phyloP scores from a whole-genome alignment of 2,329 filamentous ascomycete species.

The Alternaria triticina region DNA sequence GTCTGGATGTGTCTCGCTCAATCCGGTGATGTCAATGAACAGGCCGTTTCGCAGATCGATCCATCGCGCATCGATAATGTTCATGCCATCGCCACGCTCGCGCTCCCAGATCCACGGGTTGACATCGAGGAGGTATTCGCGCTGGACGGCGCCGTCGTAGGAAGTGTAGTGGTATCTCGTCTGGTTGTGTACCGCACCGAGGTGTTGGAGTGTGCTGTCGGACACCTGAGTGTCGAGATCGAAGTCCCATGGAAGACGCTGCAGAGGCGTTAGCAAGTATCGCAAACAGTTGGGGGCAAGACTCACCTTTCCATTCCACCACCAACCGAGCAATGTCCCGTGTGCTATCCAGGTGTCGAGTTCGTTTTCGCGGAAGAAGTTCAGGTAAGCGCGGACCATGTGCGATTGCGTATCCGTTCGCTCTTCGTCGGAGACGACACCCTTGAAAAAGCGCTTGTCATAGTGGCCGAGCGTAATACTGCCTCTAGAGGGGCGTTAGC shows the following conservation, averaged over 20 bases:
- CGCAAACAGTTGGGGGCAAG: background rate
- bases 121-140: constrained; percentile 74
- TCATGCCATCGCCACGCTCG: constrained; percentile 69
- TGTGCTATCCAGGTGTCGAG: constrained; percentile 88
- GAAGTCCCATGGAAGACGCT: constrained; percentile 83
- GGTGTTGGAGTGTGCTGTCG: constrained; percentile 67
- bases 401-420: constrained; percentile 70
- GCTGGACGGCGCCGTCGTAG: constrained; percentile 47
- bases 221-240: constrained; percentile 84
- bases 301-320: constrained; percentile 75
- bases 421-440: constrained; percentile 68
- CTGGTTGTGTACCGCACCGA: constrained; percentile 72
- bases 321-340: constrained; percentile 84
- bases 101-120: constrained; percentile 73
- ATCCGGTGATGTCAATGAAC: constrained; percentile 82
- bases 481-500: constrained; percentile 29
- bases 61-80: constrained; percentile 86
- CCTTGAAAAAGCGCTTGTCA: constrained; percentile 72
- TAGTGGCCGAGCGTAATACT: constrained; percentile 72
- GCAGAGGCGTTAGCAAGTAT: constrained; percentile 36
- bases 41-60: constrained; percentile 77
- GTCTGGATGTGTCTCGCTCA: constrained; percentile 70
- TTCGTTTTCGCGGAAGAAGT: constrained; percentile 66
- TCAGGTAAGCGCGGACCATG: constrained; percentile 76
- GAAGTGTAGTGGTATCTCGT: constrained; percentile 61